These are phyloP conservation scores for Nicotiana tomentosiformis DNA, from an alignment of 257 asterid genomes.

Conservation along the genomic window DNA sequence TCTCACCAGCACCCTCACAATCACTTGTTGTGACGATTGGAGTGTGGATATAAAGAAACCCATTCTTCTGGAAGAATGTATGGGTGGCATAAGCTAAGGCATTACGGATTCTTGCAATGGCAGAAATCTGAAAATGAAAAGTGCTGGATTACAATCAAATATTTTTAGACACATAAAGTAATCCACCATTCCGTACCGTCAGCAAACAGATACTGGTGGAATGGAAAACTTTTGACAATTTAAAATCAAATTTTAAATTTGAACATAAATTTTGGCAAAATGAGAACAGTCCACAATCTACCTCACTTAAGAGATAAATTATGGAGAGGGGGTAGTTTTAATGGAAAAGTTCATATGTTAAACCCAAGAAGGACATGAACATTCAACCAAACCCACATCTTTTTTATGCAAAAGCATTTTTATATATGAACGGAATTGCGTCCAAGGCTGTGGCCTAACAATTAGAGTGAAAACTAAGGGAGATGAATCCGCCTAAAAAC, in stretches of 20 bases:
- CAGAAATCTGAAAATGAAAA: constrained; percentile 51
- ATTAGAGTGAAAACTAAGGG: no score
- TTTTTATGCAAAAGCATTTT: background rate
- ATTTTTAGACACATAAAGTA: background rate
- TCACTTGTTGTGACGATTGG: constrained; percentile 94
- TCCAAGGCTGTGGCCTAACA: background rate
- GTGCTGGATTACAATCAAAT: constrained; percentile 1
- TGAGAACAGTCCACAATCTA: background rate
- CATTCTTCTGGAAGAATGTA: constrained; percentile 84
- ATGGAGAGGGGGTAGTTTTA: background rate
- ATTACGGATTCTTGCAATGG: constrained; percentile 83
- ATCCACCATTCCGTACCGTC: background rate
- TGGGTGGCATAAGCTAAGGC: constrained; percentile 92
- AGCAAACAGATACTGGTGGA: background rate
- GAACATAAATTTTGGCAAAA: background rate
- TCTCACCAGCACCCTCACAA: constrained; percentile 99
- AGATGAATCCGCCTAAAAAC: no score
- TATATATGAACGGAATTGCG: background rate
- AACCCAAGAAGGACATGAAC: background rate
- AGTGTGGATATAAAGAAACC: constrained; percentile 85
- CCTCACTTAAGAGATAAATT: background rate
- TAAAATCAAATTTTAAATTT: no score
- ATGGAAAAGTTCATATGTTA: background rate
- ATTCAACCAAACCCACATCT: background rate
- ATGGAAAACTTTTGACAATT: background rate